Conservation (phyloP, 495 filamentous ascomycete species). For the Letharia lupina region DNA sequence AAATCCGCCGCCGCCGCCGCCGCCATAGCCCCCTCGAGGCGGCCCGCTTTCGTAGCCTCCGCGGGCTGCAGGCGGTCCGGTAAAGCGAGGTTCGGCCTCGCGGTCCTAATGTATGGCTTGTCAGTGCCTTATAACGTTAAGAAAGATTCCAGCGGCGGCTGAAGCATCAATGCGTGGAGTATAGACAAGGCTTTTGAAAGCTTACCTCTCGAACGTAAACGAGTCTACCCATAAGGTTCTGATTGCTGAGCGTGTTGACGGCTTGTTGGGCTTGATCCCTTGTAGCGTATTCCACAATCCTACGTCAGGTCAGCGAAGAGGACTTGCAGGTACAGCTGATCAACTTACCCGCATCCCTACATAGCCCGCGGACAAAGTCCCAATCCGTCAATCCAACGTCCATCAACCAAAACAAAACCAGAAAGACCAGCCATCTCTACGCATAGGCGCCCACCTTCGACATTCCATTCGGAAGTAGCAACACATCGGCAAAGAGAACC, state of each 20-base stretch:
- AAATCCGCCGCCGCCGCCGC: conserved; percentile 39
- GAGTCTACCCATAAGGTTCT: conserved; percentile 94
- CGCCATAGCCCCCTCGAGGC: conserved; percentile 38
- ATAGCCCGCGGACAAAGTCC: conserved; percentile 80
- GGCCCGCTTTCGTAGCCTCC: conserved; percentile 49
- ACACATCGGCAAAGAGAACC: conserved; percentile 98
- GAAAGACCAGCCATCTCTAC: conserved; percentile 78
- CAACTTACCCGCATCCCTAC: conserved; percentile 99
- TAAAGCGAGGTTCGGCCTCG: conserved; percentile 92
- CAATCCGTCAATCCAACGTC: conserved; percentile 99
- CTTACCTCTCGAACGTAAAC: conserved; percentile 96
- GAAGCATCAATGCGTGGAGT: background rate
- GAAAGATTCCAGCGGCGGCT: background rate
- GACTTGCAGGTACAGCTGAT: conserved; percentile 7
- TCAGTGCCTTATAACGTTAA: background rate
- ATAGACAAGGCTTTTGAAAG: conserved; percentile 11
- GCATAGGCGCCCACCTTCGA: conserved; percentile 99
- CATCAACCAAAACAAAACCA: conserved; percentile 67
- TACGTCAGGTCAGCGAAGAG: conserved; percentile 30
- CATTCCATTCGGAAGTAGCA: conserved; percentile 99
- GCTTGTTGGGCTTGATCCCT: conserved; percentile 98
- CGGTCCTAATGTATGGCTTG: conserved; percentile 55
- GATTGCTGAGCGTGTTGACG: conserved; percentile 96
- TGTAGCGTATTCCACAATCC: conserved; percentile 99
- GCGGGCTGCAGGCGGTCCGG: conserved; percentile 59